These are phyloP conservation scores for Xerophyta viscosa DNA, from an alignment of 106 monocot species.

Conservation along the genomic window DNA sequence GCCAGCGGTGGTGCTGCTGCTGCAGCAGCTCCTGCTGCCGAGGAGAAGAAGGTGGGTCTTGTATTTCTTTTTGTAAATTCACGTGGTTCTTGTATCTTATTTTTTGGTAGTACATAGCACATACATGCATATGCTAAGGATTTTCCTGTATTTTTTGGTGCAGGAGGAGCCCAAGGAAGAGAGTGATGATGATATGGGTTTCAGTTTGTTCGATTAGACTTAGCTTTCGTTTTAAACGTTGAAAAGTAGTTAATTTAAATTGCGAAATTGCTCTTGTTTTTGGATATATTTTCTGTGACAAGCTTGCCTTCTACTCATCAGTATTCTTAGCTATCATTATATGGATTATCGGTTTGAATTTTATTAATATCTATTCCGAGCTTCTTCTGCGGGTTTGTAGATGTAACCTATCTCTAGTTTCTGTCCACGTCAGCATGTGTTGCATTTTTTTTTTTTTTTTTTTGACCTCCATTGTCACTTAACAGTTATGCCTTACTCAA, in stretches of 20 bases:
- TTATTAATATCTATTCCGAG: no score
- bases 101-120: neutral
- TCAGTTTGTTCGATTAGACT: slow-evolving; percentile 48
- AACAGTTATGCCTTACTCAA: no score
- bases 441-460: no score
- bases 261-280: neutral
- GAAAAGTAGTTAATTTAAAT: neutral
- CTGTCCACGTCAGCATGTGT: no score
- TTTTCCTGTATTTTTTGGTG: slow-evolving; percentile 5
- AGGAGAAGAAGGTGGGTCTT: slow-evolving; percentile 44
- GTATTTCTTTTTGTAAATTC: neutral
- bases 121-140: neutral
- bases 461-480: no score
- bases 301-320: no score
- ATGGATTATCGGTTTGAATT: no score
- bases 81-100: neutral
- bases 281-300: neutral
- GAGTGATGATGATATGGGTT: slow-evolving; percentile 61
- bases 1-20: slow-evolving; percentile 28
- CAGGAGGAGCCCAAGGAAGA: slow-evolving; percentile 57
- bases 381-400: no score
- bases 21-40: slow-evolving; percentile 28
- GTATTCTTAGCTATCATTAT: no score
- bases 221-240: no score
- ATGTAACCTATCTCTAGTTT: no score